Evolutionary conservation across 2,329 filamentous ascomycete genomes (phyloP).

Genomic region (Neobulgaria alba): DNA sequence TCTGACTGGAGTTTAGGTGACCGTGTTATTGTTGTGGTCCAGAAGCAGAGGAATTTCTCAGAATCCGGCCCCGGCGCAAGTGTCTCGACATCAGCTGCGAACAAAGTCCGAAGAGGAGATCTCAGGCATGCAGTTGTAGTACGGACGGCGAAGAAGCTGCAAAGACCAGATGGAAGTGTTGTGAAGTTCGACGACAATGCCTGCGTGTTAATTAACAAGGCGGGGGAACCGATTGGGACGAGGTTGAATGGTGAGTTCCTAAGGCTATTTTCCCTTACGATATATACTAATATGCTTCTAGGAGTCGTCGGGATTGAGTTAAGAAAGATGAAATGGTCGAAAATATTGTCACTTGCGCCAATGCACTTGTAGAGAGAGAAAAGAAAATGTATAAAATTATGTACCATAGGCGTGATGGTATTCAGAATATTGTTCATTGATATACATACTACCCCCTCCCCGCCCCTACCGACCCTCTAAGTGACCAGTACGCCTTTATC

Average conservation of each 20-base stretch:
- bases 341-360: slow-evolving; percentile 92
- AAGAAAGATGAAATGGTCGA: slow-evolving; percentile 91
- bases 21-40: slow-evolving; percentile 92
- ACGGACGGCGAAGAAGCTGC: slow-evolving; percentile 78
- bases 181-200: slow-evolving; percentile 97
- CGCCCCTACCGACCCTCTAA: no score
- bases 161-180: slow-evolving; percentile 79
- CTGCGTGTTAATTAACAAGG: slow-evolving; percentile 94
- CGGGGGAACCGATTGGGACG: slow-evolving; percentile 88
- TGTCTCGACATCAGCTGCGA: slow-evolving; percentile 64
- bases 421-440: no score
- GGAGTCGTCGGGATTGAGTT: slow-evolving; percentile 85
- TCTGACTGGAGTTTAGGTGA: slow-evolving; percentile 53
- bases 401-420: no score
- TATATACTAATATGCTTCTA: slow-evolving; percentile 26
- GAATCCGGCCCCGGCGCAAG: slow-evolving; percentile 64
- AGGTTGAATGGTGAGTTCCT: slow-evolving; percentile 64
- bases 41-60: slow-evolving; percentile 79
- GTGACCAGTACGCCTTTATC: not conserved
- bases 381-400: no score
- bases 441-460: no score
- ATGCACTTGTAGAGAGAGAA: slow-evolving; percentile 62
- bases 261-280: not conserved
- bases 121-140: slow-evolving; percentile 95
- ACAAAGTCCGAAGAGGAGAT: slow-evolving; percentile 94